A percentile compares a stretch with the other conserved stretches of the same genome.
Conservation (phyloP, 2,329 filamentous ascomycete genomes). For the Xylaria digitata region DNA sequence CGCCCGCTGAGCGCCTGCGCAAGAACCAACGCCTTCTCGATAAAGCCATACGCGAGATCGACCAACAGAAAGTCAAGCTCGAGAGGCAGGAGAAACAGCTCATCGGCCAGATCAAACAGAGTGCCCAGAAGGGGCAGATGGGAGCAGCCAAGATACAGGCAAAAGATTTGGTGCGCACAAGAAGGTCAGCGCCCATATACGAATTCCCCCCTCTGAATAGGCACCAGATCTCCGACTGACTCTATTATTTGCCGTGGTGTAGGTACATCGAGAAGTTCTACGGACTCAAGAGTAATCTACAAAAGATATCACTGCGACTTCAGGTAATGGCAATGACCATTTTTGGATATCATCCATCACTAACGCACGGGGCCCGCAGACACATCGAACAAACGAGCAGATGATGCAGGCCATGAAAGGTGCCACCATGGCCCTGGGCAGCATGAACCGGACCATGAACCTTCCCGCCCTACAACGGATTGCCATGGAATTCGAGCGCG, state of each 20-base stretch:
- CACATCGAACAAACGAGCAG: conserved; percentile 96
- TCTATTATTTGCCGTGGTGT: background rate
- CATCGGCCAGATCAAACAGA: conserved; percentile 96
- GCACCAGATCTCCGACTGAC: conserved; percentile 3
- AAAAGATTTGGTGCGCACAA: conserved; percentile 92
- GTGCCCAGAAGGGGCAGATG: conserved; percentile 97
- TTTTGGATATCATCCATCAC: background rate
- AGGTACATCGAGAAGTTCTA: conserved; percentile 99
- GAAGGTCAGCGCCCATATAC: conserved; percentile 66
- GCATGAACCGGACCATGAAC: conserved; percentile 99
- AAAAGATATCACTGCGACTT: conserved; percentile 93
- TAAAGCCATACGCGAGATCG: conserved; percentile 95
- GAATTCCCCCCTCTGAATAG: background rate
- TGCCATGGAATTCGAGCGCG: conserved; percentile 98
- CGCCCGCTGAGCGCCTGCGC: conserved; percentile 88
- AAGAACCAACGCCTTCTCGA: conserved; percentile 97
- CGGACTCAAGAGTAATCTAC: conserved; percentile 95
- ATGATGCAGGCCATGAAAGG: conserved; percentile 99
- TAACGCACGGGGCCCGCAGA: conserved; percentile 63
- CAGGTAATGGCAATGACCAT: conserved; percentile 69
- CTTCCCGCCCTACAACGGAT: conserved; percentile 94
- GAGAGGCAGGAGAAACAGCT: conserved; percentile 99
- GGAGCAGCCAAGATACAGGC: conserved; percentile 99
- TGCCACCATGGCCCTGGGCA: conserved; percentile 88
- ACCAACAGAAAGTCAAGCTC: conserved; percentile 92